Conservation (phyloP, 2,329 filamentous ascomycete genomes). For the Aspergillus sojae region DNA sequence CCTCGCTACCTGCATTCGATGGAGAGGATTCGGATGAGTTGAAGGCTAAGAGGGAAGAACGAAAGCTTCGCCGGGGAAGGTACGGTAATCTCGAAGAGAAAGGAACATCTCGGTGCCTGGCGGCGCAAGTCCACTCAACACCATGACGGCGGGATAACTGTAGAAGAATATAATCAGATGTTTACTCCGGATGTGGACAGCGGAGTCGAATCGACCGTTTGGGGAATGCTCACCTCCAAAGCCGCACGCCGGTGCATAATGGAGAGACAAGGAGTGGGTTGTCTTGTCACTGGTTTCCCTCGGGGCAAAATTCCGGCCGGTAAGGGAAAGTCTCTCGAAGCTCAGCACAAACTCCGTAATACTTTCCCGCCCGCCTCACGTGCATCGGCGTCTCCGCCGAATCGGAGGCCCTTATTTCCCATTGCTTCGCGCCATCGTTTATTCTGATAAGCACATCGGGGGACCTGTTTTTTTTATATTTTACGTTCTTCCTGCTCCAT, state of each 20-base stretch:
- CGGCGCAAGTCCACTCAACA: constrained; percentile 43
- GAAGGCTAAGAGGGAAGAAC: constrained; percentile 28
- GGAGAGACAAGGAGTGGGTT: constrained; percentile 14
- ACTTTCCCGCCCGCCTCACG: constrained; percentile 29
- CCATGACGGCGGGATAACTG: constrained; percentile 43
- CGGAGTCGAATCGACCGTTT: background rate
- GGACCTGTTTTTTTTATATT: constrained; percentile 5
- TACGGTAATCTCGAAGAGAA: constrained; percentile 20
- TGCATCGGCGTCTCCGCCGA: constrained; percentile 35
- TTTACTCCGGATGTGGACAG: background rate
- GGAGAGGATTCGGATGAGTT: constrained; percentile 33
- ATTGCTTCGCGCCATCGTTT: constrained; percentile 21
- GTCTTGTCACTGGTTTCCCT: constrained; percentile 21
- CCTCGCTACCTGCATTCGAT: constrained; percentile 25
- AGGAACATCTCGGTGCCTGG: constrained; percentile 28
- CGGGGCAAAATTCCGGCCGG: constrained; percentile 17
- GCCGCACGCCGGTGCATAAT: constrained; percentile 40
- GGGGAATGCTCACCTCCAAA: constrained; percentile 30
- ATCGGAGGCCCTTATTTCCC: constrained; percentile 29
- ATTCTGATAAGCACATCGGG: constrained; percentile 18
- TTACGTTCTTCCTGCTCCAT: background rate
- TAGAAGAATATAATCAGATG: background rate
- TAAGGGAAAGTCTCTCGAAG: constrained; percentile 8
- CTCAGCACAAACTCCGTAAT: constrained; percentile 14
- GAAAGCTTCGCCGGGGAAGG: constrained; percentile 38